Conservation (phyloP, 495 filamentous ascomycete genomes). For the Podospora didyma region DNA sequence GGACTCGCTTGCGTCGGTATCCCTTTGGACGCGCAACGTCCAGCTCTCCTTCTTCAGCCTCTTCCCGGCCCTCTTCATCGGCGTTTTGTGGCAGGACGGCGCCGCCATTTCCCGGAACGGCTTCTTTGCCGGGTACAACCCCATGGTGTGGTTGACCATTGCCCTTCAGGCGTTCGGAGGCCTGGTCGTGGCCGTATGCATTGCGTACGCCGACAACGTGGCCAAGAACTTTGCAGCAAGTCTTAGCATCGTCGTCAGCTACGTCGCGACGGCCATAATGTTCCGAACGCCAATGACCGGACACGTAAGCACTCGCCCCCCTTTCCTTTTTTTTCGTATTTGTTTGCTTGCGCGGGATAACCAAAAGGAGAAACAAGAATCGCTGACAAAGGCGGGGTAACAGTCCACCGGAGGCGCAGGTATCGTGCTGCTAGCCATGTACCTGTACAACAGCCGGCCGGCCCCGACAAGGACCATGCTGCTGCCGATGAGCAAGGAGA, state of each 20-base stretch:
- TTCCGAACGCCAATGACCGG: constrained; percentile 15
- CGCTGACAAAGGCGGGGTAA: constrained; percentile 34
- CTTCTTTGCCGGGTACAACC: constrained; percentile 71
- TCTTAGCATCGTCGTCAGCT: constrained; percentile 53
- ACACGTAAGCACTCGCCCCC: constrained; percentile 25
- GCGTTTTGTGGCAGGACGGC: constrained; percentile 67
- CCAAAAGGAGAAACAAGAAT: not conserved
- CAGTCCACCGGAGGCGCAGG: constrained; percentile 19
- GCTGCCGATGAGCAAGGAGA: constrained; percentile 15
- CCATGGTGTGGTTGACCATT: constrained; percentile 64
- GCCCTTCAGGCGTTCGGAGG: constrained; percentile 62
- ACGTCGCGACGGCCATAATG: constrained; percentile 18
- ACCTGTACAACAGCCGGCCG: constrained; percentile 14
- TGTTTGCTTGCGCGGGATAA: too few relatives aligned
- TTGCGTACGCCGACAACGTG: constrained; percentile 60
- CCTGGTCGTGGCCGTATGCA: constrained; percentile 60
- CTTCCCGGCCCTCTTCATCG: constrained; percentile 67
- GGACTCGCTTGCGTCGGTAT: constrained; percentile 53
- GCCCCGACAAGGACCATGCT: not conserved
- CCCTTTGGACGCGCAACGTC: constrained; percentile 70
- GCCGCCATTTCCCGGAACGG: constrained; percentile 59
- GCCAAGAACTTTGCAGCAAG: constrained; percentile 64
- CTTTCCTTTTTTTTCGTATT: too few relatives aligned
- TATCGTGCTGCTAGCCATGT: constrained; percentile 18
- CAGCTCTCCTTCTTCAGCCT: constrained; percentile 70